phyloP scores from a whole-genome alignment of 805 yeast genomes.

The Starmera caribaea region DNA sequence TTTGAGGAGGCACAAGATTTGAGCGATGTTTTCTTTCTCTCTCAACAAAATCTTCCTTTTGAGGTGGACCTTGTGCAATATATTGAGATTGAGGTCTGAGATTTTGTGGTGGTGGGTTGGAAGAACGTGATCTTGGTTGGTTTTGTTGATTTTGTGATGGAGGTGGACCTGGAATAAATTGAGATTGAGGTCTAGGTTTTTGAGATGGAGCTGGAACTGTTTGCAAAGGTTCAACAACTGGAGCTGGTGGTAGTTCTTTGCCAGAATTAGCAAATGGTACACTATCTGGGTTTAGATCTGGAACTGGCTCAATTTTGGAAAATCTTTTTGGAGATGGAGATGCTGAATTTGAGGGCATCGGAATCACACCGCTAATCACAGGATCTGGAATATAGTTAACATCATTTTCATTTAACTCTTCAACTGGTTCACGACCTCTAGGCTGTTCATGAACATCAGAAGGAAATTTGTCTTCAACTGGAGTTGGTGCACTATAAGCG shows the following conservation, averaged over 20 bases:
- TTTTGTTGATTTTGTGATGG: conserved; percentile 1
- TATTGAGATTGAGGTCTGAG: background rate
- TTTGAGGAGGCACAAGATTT: no score
- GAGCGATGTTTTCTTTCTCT: no score
- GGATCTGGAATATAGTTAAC: background rate
- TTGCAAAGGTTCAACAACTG: background rate
- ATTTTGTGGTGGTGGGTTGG: background rate
- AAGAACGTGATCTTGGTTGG: background rate
- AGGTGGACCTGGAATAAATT: background rate
- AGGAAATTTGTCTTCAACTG: background rate
- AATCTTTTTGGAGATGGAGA: background rate
- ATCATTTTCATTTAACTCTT: conserved; percentile 3
- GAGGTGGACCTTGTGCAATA: background rate
- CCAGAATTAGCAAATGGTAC: background rate
- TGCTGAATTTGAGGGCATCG: background rate
- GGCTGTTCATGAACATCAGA: background rate
- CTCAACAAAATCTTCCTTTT: conserved; percentile 1
- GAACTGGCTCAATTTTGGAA: background rate
- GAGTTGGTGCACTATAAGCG: background rate
- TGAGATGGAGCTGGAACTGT: background rate
- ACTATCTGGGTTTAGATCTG: background rate
- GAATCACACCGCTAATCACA: background rate
- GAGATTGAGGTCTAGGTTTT: background rate
- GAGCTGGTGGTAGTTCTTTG: background rate
- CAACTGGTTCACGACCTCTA: background rate